Evolutionary conservation across 225 moss, liverwort and hornwort genomes (phyloP).

Genomic region (Bryoerythrophyllum caledonicum): DNA sequence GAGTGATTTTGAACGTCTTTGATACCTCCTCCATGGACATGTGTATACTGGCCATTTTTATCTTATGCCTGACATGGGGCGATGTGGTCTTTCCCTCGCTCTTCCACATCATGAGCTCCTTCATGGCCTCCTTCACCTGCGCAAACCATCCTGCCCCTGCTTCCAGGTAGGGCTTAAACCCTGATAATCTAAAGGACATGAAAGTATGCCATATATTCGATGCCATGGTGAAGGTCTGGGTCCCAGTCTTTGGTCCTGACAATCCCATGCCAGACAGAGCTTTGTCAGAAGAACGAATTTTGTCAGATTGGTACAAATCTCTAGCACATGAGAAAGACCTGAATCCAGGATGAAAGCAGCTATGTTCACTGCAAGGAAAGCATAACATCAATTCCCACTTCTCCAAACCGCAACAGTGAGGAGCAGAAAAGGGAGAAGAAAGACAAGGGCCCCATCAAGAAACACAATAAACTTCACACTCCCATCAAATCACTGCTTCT

Average conservation of each 20-base stretch:
- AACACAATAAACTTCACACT: too few species aligned
- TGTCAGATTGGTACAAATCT: background rate
- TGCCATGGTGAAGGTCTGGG: conserved; percentile 30
- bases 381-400: too few species aligned
- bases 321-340: background rate
- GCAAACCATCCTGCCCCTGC: conserved; percentile 33
- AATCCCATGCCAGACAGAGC: background rate
- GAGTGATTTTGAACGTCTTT: conserved; percentile 55
- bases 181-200: conserved; percentile 23
- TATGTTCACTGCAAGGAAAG: background rate
- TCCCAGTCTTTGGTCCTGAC: conserved; percentile 18
- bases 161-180: conserved; percentile 34
- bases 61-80: conserved; percentile 33
- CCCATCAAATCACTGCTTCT: too few species aligned
- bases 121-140: conserved; percentile 25
- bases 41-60: conserved; percentile 33
- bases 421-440: too few species aligned
- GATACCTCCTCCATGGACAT: conserved; percentile 56
- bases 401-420: too few species aligned
- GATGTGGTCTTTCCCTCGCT: conserved; percentile 6
- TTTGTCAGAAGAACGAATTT: background rate
- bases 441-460: too few species aligned
- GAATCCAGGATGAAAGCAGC: too few species aligned
- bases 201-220: conserved; percentile 33
- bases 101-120: conserved; percentile 16